Evolutionary conservation across 2,329 filamentous ascomycete species (phyloP), one percentile per base, ranked within the genome.

Genomic region (Stemphylium vesicarium): DNA sequence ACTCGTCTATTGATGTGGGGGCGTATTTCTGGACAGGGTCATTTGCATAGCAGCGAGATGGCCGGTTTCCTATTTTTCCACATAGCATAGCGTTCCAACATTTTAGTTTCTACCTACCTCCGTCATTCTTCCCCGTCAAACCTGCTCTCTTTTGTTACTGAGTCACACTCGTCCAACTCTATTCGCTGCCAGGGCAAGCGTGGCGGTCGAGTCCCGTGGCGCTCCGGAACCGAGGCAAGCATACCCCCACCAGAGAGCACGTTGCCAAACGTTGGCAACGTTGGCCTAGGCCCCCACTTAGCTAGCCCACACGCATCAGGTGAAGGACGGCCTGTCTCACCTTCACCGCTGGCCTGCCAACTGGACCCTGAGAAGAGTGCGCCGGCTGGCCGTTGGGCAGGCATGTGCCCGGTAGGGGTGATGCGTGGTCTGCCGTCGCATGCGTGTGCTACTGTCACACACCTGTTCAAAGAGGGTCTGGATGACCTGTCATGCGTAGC

Each of bases 261-360:
- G 36, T 13, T 42, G 50, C 29, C 26, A 26, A 50, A 33, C 29
- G 36, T 16, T 47, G 50, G 26, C 35, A 26, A 50, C 33, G 40
- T 20, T 15, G n/a, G 32, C n/a, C 16, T 35, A 48, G 32, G 33
- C 39, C 35, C 47, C 40, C 22, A n/a, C 10, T 36, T 3, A 33
- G 40, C 37, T 50, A 55, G 47, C 24, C 11, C 22, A 36, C 10
- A 13, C 44, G 32, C 43, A 49, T 53, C 50, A 46, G 40, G 52
- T 55, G 52, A 55, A 55, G 40, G 46, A 35, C 45, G 22, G 41
- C 22, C 42, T 51, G 52, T 55, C 52, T 55, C 52, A 55, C 39
- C 36, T 36, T 41, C 47, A 54, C 46, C 51, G 46, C 51, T 22
- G 35, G 46, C 31, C 37, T 35, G 51, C 48, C 46, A 20, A 36